Base-by-base conservation (phyloP, 345 rosid genomes). In the Acer negundo region DNA sequence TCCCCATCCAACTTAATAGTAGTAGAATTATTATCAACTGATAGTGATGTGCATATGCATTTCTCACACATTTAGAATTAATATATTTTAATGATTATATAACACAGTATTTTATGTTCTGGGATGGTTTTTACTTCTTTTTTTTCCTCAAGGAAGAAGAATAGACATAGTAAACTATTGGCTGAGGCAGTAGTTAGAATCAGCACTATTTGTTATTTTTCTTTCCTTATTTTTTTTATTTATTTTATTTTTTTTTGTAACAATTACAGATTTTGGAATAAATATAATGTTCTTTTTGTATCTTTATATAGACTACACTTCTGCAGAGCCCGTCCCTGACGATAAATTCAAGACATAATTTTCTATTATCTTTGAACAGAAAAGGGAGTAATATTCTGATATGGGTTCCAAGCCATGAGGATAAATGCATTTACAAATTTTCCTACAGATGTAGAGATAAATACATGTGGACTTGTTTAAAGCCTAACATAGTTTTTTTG, bases 401-500 rank as follows among this genome's bases (percentile, higher is more conserved):
- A 26, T 28, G 56, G 62, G 46, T 70, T 70, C 16, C 40, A 26
- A 10, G 53, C 13, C 19, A 8, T 1, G 17, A 17, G 19, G 24
- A 53, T n/a, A 28, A 53, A 28, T 51, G 46, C 63, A 28, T 53
- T 35, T 49, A 26, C 17, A 3, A 49, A 4, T 49, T 49, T 49
- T 16, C 46, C 44, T 58, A 4, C 28, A 12, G 42, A 2, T 13
- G 38, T 35, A 11, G 28, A 6, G 11, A 26, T 55, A 53, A 31
- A 12, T 49, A 58, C 62, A 58, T 38, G 16, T 44, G 40, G 56
- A 26, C 12, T 53, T 63, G 38, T 66, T 67, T 23, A 4, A 67
- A 61, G 73, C 23, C 53, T 70, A n/a, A n/a, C n/a, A n/a, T n/a
- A n/a, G n/a, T n/a, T n/a, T 6, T 38, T 66, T 40, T 58, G 35